These are phyloP conservation scores for Arxiozyma slooffiae DNA, from an alignment of 1,139 yeast species.

Conservation along the genomic window DNA sequence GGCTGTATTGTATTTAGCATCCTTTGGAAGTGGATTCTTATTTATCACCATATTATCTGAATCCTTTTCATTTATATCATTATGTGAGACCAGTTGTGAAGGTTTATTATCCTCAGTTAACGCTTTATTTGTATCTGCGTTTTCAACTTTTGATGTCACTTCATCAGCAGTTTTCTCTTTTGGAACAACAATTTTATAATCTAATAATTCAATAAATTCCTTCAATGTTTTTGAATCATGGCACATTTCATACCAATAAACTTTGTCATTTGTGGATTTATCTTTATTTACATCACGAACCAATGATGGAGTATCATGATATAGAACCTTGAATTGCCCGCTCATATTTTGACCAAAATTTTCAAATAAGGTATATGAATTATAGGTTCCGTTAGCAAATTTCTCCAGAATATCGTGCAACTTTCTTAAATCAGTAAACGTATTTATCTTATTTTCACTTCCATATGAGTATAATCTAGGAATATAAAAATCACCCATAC, in stretches of 20 bases:
- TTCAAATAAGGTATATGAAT: constrained; percentile 23
- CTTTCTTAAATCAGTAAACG: constrained; percentile 22
- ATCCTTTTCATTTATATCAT: not conserved
- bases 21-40: constrained; percentile 27
- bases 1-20: constrained; percentile 24
- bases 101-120: not conserved
- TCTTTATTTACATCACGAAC: constrained; percentile 21
- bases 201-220: constrained; percentile 24
- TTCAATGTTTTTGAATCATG: constrained; percentile 21
- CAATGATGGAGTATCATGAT: constrained; percentile 27
- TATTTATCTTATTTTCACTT: constrained; percentile 14
- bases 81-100: not conserved
- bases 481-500: constrained; percentile 29
- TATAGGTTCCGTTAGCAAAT: constrained; percentile 20
- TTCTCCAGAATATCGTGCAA: constrained; percentile 16
- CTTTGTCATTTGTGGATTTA: constrained; percentile 11
- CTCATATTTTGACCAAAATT: constrained; percentile 27
- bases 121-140: not conserved
- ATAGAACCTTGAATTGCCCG: constrained; percentile 24
- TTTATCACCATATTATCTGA: constrained; percentile 12
- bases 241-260: constrained; percentile 30
- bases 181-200: constrained; percentile 18
- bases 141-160: constrained; percentile 1
- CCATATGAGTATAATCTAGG: constrained; percentile 28
- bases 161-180: constrained; percentile 6